Evolutionary conservation across 306 rosid genomes (phyloP), one percentile per base, ranked within the genome.

Genomic region (Vicia villosa): DNA sequence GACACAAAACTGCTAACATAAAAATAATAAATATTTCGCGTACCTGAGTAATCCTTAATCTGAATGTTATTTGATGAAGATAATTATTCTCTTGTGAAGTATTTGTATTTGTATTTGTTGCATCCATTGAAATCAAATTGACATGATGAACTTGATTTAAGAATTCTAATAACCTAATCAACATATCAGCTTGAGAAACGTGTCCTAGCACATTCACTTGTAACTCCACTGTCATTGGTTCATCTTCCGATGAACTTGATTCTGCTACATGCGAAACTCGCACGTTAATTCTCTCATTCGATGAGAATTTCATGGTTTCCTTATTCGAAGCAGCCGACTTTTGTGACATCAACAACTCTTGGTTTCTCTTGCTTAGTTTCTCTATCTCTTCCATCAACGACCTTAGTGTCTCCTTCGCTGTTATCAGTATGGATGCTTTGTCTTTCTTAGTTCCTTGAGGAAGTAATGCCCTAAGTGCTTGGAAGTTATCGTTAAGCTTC

Each of bases 371-470:
- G 47, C 74, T 85, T 22, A 85, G 88, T 68, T 86, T 84, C 3
- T 77, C 86, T 14, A 82, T 78, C 80, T 82, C 87, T 43, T 81
- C 85, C 73, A 75, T 72, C 68, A 90, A 82, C 0, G 83, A 75
- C 4, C 72, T 77, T 80, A 93, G 42, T 63, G 75, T 80, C 68
- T 93, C 96, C 84, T 74, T 90, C 19, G 96, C 89, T 2, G 84
- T 59, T 75, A 74, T 79, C 3, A 93, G 90, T 56, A 93, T 83
- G 0, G 98, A 89, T 1, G 86, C 93, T 79, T 87, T 90, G 74
- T 93, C 96, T 85, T 88, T 93, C 98, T 94, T 94, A 15, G 97
- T 90, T 82, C 87, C 95, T 0, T 86, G 86, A 16, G 97, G 97
- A 56, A 94, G 97, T 5, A 88, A 66, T 10, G 96, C 46, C 79